Evolutionary conservation across 2,329 filamentous ascomycete species (phyloP), one percentile per base, ranked within the genome.

Genomic region (Fusarium nodosum): DNA sequence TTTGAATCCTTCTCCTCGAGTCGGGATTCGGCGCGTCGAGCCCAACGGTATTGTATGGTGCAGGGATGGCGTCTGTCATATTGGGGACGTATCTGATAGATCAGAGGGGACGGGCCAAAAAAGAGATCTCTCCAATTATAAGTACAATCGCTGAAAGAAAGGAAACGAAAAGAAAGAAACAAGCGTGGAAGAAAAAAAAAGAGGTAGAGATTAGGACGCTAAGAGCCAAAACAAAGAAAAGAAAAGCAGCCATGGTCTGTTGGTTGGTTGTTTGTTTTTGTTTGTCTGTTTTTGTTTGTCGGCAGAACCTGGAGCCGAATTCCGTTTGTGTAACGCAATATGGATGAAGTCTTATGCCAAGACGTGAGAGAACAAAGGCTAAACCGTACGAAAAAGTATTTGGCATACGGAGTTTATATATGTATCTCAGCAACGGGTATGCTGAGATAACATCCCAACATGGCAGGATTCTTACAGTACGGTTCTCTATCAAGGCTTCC

Each of bases 401-500:
- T 28, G 9, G 28, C 11, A 28, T 28, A 28, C 9, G 4, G 28
- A 28, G 9, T 28, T n/a, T n/a, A 28, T 28, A 28, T 10, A 28
- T 10, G 4, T 10, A 28, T 28, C 28, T 28, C 8, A 28, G 11
- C 9, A 10, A 10, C 9, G 10, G 28, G 9, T 28, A 28, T 28
- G 9, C 28, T 10, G 9, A 10, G 28, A 28, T 10, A 28, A 26
- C 16, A 42, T 11, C 22, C 9, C 22, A 6, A 20, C 7, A n/a
- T 3, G 11, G 13, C 15, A 50, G 16, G 12, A 16, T 24, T 22
- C 3, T 13, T 24, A 16, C 5, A 26, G 31, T n/a, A 3, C 18
- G 3, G 9, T 16, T 7, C 12, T 34, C 4, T 9, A 7, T 56
- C 31, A 67, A 11, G 66, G 66, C 16, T 67, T 69, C 26, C 30